Evolutionary conservation across 164 flowering plant genomes (phyloP).

Genomic region (Echeveria elegans): DNA sequence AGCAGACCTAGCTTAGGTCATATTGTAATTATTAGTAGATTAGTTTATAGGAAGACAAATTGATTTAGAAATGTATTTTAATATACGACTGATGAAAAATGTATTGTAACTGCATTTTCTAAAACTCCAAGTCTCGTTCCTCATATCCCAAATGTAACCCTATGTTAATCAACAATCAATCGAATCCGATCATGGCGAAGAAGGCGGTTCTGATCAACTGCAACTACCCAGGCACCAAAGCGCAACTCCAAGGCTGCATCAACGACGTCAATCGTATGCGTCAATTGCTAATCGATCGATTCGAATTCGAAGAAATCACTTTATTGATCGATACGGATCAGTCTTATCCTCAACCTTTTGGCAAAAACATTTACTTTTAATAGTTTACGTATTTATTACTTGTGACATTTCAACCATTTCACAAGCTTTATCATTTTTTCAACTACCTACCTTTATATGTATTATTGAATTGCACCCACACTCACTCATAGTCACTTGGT

Average conservation of each 20-base stretch:
- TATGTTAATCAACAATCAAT: background rate
- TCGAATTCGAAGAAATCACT: background rate
- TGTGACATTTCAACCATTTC: no score
- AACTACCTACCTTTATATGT: no score
- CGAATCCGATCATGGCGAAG: background rate
- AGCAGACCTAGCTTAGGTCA: no score
- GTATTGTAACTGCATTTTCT: no score
- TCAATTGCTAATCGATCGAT: background rate
- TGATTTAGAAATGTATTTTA: no score
- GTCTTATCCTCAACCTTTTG: background rate
- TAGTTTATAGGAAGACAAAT: no score
- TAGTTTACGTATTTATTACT: no score
- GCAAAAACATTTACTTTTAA: background rate
- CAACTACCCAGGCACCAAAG: background rate
- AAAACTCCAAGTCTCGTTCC: background rate
- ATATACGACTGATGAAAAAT: no score
- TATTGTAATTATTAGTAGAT: no score
- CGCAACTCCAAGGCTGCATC: background rate
- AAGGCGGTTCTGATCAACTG: background rate
- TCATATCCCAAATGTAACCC: background rate
- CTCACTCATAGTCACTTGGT: no score
- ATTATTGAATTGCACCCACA: no score
- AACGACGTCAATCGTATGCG: background rate
- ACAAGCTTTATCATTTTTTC: no score
- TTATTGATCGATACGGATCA: background rate